Evolutionary conservation across 2,329 filamentous ascomycete genomes (phyloP).

Genomic region (Trichoderma guizhouense): DNA sequence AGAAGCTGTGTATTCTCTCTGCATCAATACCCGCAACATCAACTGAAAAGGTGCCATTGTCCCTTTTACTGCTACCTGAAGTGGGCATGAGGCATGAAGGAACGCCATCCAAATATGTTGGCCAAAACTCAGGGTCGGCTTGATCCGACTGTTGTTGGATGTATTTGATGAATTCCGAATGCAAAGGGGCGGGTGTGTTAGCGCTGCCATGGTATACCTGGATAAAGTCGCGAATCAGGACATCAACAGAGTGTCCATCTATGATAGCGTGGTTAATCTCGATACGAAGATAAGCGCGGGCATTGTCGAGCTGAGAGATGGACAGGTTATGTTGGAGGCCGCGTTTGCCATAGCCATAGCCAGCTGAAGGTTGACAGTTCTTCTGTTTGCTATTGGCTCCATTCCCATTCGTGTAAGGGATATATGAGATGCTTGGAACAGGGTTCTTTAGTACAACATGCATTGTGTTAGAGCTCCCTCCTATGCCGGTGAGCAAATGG

Average conservation of each 20-base stretch:
- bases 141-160: no score
- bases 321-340: constrained; percentile 18
- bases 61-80: not conserved
- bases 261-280: constrained; percentile 30
- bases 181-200: no score
- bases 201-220: constrained; percentile 22
- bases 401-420: no score
- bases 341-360: not conserved
- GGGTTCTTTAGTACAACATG: no score
- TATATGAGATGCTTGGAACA: no score
- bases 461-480: no score
- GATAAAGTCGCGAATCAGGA: constrained; percentile 27
- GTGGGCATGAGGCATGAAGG: no score
- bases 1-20: not conserved
- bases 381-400: no score
- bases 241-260: constrained; percentile 26
- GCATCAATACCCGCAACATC: not conserved
- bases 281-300: constrained; percentile 22
- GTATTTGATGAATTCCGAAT: no score
- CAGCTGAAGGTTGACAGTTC: no score
- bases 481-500: no score
- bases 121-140: not conserved
- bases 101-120: no score
- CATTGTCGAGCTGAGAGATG: constrained; percentile 16
- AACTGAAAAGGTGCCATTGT: not conserved